phyloP scores from a whole-genome alignment of 1,139 yeast genomes.

The Geotrichum australiense region DNA sequence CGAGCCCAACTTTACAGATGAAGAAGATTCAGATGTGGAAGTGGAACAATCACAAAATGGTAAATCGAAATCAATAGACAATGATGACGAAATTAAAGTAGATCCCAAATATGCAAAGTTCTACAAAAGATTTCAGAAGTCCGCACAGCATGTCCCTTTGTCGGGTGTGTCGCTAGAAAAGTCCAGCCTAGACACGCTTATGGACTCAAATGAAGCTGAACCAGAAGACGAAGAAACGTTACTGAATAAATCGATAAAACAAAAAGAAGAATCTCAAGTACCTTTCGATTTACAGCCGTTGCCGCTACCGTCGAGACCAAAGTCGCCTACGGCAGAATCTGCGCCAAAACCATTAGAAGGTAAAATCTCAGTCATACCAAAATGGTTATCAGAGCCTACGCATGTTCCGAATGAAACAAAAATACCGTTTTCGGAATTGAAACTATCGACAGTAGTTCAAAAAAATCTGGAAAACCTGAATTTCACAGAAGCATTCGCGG shows the following conservation, averaged over 20 bases:
- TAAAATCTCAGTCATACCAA: conserved; percentile 23
- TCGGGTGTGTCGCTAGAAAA: conserved; percentile 3
- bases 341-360: conserved; percentile 22
- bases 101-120: conserved; percentile 20
- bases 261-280: conserved; percentile 12
- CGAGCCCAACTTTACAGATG: conserved; percentile 20
- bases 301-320: conserved; percentile 10
- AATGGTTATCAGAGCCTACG: conserved; percentile 64
- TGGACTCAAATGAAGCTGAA: neutral
- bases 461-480: conserved; percentile 44
- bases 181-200: neutral
- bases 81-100: conserved; percentile 9
- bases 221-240: conserved; percentile 10
- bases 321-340: neutral
- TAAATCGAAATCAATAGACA: too few species aligned
- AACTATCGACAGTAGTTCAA: conserved; percentile 36
- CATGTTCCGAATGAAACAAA: conserved; percentile 37
- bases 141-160: conserved; percentile 18
- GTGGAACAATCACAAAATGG: conserved; percentile 10
- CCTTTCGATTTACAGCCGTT: conserved; percentile 17
- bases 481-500: conserved; percentile 61
- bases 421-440: conserved; percentile 28
- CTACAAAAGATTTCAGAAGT: conserved; percentile 19
- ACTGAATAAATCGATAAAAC: conserved; percentile 8
- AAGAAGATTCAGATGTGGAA: conserved; percentile 15